A percentile compares a stretch with the other conserved stretches of the same genome.
phyloP scores from a whole-genome alignment of 2,329 filamentous ascomycete genomes.

The Verticillium nubilum region DNA sequence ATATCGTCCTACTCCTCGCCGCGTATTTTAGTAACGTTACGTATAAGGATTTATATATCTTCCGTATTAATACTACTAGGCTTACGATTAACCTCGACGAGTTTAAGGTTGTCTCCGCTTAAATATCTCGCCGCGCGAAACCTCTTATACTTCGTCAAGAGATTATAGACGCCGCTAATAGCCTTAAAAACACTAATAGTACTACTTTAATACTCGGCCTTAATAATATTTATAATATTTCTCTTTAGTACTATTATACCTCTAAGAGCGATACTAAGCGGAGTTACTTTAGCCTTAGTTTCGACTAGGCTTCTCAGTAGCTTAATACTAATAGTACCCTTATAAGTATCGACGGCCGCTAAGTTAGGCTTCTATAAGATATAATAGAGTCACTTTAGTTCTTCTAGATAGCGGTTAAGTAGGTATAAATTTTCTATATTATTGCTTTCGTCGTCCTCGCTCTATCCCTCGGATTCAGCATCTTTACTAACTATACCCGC shows the following conservation, averaged over 20 bases:
- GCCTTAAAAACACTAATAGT: constrained; percentile 35
- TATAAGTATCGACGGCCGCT: constrained; percentile 38
- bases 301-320: constrained; percentile 71
- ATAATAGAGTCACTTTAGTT: constrained; percentile 62
- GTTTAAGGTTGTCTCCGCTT: constrained; percentile 16
- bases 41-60: constrained; percentile 51
- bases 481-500: constrained; percentile 79
- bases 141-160: not conserved
- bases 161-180: constrained; percentile 12
- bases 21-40: constrained; percentile 50
- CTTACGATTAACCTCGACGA: constrained; percentile 45
- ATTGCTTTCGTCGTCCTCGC: constrained; percentile 65
- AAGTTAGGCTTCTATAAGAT: constrained; percentile 61
- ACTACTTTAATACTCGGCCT: constrained; percentile 56
- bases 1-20: constrained; percentile 63
- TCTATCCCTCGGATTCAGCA: constrained; percentile 68
- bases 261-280: constrained; percentile 49
- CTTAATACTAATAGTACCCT: constrained; percentile 61
- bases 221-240: constrained; percentile 72
- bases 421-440: constrained; percentile 79
- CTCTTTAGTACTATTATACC: constrained; percentile 82
- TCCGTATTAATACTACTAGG: constrained; percentile 57
- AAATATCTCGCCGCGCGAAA: constrained; percentile 9
- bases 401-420: constrained; percentile 70
- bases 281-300: constrained; percentile 65